A percentile compares a stretch with the other conserved stretches of the same genome.
Conservation (phyloP, 257 asterid genomes). For the Dorcoceras hygrometricum region DNA sequence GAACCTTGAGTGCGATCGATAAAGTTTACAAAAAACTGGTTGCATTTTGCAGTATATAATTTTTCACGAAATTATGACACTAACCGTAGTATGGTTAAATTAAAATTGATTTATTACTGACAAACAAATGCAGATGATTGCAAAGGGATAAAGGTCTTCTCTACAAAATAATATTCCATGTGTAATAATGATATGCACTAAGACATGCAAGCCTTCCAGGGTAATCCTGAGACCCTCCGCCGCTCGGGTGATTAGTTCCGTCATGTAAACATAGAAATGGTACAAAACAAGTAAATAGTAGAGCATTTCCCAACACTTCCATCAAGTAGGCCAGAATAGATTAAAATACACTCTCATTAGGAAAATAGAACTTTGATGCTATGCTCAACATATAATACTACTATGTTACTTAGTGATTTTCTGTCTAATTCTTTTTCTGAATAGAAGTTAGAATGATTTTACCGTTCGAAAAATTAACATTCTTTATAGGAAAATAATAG, state of each 20-base stretch:
- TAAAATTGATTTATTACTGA: background rate
- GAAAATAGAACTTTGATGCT: constrained; percentile 1
- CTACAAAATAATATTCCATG: background rate
- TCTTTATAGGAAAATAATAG: constrained; percentile 5
- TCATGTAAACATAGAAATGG: constrained; percentile 11
- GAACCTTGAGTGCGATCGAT: constrained; percentile 11
- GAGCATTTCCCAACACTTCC: background rate
- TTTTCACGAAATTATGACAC: background rate
- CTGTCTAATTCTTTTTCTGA: background rate
- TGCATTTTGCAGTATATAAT: constrained; percentile 16
- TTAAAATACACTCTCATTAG: constrained; percentile 8
- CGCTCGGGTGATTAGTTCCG: background rate
- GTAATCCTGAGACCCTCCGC: background rate
- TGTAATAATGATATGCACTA: background rate
- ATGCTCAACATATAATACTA: background rate
- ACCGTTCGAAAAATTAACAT: constrained; percentile 4
- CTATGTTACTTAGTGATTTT: background rate
- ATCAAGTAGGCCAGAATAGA: background rate
- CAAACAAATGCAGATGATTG: constrained; percentile 3
- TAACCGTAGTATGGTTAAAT: constrained; percentile 3
- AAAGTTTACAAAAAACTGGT: background rate
- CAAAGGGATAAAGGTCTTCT: background rate
- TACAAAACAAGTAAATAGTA: background rate
- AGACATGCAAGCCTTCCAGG: constrained; percentile 10
- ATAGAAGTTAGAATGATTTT: background rate